phyloP scores from a whole-genome alignment of 2,329 filamentous ascomycete genomes.

The Stemphylium beticola region DNA sequence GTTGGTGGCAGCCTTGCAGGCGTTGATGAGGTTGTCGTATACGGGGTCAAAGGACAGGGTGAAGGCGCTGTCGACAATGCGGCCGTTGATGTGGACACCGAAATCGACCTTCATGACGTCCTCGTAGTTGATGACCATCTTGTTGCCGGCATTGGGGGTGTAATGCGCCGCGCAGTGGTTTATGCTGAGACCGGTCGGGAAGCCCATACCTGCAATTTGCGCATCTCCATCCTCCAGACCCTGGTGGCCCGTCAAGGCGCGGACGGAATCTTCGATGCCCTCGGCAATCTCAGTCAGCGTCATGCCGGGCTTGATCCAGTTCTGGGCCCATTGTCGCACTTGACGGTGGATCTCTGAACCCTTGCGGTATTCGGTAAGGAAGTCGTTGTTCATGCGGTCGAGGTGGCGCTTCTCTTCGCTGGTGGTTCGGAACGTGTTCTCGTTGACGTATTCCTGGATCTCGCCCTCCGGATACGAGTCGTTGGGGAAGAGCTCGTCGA shows the following conservation, averaged over 20 bases:
- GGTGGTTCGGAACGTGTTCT: conserved; percentile 80
- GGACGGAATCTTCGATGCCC: conserved; percentile 83
- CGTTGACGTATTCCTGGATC: conserved; percentile 77
- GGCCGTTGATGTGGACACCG: conserved; percentile 72
- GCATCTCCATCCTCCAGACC: conserved; percentile 80
- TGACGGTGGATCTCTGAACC: conserved; percentile 90
- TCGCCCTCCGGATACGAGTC: conserved; percentile 77
- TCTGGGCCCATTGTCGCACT: conserved; percentile 82
- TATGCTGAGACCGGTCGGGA: conserved; percentile 82
- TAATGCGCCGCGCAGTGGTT: conserved; percentile 89
- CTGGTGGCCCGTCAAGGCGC: conserved; percentile 75
- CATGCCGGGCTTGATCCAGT: conserved; percentile 81
- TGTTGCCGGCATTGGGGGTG: conserved; percentile 86
- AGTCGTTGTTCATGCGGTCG: conserved; percentile 80
- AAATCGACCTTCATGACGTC: conserved; percentile 79
- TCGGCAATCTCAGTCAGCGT: conserved; percentile 81
- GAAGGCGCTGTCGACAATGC: conserved; percentile 75
- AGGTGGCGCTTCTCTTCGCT: conserved; percentile 84
- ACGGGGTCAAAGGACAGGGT: conserved; percentile 71
- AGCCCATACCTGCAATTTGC: conserved; percentile 80
- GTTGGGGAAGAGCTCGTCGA: conserved; percentile 76
- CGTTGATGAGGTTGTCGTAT: conserved; percentile 70
- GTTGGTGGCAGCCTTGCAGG: conserved; percentile 72
- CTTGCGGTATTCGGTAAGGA: conserved; percentile 80
- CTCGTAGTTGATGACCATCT: conserved; percentile 68